Evolutionary conservation across 495 filamentous ascomycete genomes (phyloP), one percentile per base, ranked within the genome.

Genomic region (Neurospora sp.): DNA sequence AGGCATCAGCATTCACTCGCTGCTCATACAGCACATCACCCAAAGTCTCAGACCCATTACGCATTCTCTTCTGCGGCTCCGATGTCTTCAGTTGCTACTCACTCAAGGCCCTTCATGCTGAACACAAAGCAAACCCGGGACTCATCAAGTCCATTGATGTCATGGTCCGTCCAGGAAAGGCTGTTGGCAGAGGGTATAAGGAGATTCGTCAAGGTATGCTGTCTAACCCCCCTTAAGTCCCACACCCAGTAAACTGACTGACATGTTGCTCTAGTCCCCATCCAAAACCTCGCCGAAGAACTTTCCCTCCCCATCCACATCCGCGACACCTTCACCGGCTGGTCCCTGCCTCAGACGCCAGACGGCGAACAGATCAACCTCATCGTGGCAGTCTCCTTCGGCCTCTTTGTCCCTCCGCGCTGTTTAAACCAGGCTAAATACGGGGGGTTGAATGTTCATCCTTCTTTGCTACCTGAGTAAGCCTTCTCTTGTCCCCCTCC

Each of bases 11-110:
- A 35, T 66, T 35, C 44, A 66, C 16, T 0, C 71, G n/a, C 8
- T 69, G 42, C 16, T 35, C 42, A 3, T 66, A 66, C 54, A 66
- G 54, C 54, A 66, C 54, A 42, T 2, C 20, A 41, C 62, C 35
- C 70, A 82, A 76, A 41, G 62, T 20, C 20, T 84, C 83, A 0
- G 82, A 86, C 10, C 93, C 93, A 2, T 86, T 99, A 38, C 88
- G 91, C n/a, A 93, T 99, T 70, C 89, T 99, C 20, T 99, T 97
- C 83, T 98, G 94, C 80, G 96, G 96, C 37, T 96, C 96, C 12
- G 96, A 99, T 79, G 86, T 92, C 7, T 97, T 98, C 82, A 97
- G 95, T 82, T 91, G 91, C 78, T 88, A 88, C 42, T 93, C 94
- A 3, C 86, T 99, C 69, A 84, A 85, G 70, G 92, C 92, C 27